Base-by-base conservation (phyloP, 1,284 basidiomycete genomes). In the Cryptococcus hybrid region DNA sequence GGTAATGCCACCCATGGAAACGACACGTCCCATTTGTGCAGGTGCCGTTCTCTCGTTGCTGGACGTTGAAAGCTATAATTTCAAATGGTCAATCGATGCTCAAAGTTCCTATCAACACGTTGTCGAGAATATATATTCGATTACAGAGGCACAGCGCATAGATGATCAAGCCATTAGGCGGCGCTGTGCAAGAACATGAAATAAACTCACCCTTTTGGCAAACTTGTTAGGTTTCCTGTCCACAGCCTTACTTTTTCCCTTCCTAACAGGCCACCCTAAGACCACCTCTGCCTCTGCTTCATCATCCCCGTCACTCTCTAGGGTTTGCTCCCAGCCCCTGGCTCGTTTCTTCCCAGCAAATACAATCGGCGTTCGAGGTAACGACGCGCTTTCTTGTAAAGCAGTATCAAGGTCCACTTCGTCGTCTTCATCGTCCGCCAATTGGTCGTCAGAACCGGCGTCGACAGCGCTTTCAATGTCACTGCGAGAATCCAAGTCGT, bases 231-330 rank as follows among this genome's bases (percentile, higher is more conserved):
- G 34, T 30, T 48, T 48, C 13, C 34, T 48, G 12, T 48, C 47
- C 13, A 49, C 39, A 24, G 52, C 39, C 45, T 54, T 60, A 2
- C 55, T 54, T 30, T 53, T 56, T 8, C 47, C 48, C 44, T 54
- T 50, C 2, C 52, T 50, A 37, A 45, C 34, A 24, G 43, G 11
- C 40, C 40, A 5, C 9, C 52, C 47, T 37, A 61, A 43, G 40
- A 57, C 13, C 9, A 39, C 52, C 34, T 58, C 59, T 24, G 59
- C 54, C 15, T 61, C 56, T 45, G 50, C 53, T 49, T 61, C 56
- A 47, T 61, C 59, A 44, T 58, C 56, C n/a, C 56, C 59, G 37
- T 57, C 59, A 9, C 43, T 39, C 3, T 51, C 54, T n/a, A 9
- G 40, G n/a, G 40, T 9, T 24, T 24, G 24, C 24, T 24, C 24